Evolutionary conservation across 2,329 filamentous ascomycete species (phyloP).

Genomic region (Botrytis medusae): DNA sequence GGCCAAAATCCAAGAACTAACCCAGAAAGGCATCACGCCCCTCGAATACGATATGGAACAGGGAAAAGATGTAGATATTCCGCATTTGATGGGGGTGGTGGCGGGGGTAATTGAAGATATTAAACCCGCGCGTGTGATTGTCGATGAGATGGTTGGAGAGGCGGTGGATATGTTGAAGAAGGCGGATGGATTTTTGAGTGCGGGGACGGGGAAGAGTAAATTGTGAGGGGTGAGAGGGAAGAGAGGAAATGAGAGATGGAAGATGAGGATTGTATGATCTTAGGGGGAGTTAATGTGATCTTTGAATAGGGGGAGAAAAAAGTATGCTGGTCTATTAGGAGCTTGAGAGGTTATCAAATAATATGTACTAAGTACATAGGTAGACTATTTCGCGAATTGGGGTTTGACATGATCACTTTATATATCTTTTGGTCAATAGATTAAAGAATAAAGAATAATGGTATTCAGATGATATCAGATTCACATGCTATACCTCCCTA

Average conservation of each 20-base stretch:
- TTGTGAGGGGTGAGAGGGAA: background rate
- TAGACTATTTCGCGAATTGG: background rate
- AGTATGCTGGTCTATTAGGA: background rate
- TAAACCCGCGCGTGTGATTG: constrained; percentile 78
- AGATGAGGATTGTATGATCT: background rate
- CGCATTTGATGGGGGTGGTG: constrained; percentile 93
- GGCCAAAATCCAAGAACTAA: constrained; percentile 72
- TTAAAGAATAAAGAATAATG: background rate
- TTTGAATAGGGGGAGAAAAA: no score
- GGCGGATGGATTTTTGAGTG: constrained; percentile 42
- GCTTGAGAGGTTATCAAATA: background rate
- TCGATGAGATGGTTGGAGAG: constrained; percentile 85
- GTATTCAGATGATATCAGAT: background rate
- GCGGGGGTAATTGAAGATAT: constrained; percentile 74
- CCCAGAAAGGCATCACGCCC: constrained; percentile 74
- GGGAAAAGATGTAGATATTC: constrained; percentile 78
- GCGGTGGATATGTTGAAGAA: constrained; percentile 66
- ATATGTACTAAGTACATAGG: no score
- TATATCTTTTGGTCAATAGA: background rate
- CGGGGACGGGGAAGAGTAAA: background rate
- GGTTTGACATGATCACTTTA: background rate
- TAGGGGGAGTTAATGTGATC: background rate
- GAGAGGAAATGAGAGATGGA: no score
- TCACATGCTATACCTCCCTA: no score
- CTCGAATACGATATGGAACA: constrained; percentile 80